Percentiles rank a stretch among this genome's conserved stretches.
phyloP scores from a whole-genome alignment of 2,329 filamentous ascomycete genomes.

The Madurella mycetomatis region DNA sequence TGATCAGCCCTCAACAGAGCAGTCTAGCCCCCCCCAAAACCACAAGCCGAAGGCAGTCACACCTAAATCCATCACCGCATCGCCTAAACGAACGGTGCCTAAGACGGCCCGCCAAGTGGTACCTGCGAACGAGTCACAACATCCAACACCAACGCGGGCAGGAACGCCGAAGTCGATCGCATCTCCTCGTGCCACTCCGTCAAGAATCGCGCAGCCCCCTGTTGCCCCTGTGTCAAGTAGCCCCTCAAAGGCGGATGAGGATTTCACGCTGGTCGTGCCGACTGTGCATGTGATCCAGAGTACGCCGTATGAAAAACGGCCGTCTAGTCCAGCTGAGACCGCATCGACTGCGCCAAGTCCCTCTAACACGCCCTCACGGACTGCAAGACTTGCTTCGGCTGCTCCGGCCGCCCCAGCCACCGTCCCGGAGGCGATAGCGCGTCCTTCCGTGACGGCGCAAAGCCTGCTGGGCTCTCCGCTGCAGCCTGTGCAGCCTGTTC shows the following conservation, averaged over 20 bases:
- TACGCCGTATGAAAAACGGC: conserved; percentile 12
- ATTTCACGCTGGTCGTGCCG: conserved; percentile 51
- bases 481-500: background rate
- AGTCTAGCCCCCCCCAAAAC: conserved; percentile 44
- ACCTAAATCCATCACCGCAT: conserved; percentile 48
- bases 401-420: background rate
- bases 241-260: conserved; percentile 47
- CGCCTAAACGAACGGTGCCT: conserved; percentile 48
- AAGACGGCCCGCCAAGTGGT: conserved; percentile 42
- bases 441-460: background rate
- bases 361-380: conserved; percentile 28
- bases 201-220: conserved; percentile 27
- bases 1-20: conserved; percentile 38
- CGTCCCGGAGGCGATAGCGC: background rate
- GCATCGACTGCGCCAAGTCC: conserved; percentile 4
- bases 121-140: conserved; percentile 48
- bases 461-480: background rate
- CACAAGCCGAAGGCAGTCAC: conserved; percentile 43
- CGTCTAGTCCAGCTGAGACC: conserved; percentile 6
- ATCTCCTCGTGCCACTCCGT: conserved; percentile 38
- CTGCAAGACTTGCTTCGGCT: background rate
- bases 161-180: conserved; percentile 32
- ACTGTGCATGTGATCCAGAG: conserved; percentile 33
- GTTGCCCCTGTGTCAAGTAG: conserved; percentile 32
- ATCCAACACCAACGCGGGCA: conserved; percentile 42